Evolutionary conservation across 441 rosid genomes (phyloP), one percentile per base, ranked within the genome.

Genomic region (Arabidopsis lyrata): DNA sequence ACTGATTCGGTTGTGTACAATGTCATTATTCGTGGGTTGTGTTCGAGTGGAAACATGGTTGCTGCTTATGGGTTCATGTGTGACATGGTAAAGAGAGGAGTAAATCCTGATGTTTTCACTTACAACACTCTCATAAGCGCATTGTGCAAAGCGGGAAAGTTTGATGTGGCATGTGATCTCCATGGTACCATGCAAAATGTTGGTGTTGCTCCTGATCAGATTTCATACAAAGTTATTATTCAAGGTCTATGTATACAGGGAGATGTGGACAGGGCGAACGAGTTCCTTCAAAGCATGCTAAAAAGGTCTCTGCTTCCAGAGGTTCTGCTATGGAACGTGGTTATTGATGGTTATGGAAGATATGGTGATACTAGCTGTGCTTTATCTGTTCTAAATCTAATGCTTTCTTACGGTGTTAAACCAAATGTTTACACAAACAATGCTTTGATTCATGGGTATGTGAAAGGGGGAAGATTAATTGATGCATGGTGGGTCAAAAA

Each of bases 401-500:
- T 91, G 97, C 36, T 78, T 76, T 79, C 84, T 20, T 81, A 74
- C 56, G 91, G 88, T 66, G 85, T 89, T 71, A 47, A 35, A 22
- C 89, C 89, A 41, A 89, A 91, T 87, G 81, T 84, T 24, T 91
- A 78, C 81, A 91, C 97, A 50, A 83, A 72, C 75, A 89, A 91
- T 75, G 88, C 88, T 7, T 79, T 91, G 80, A 87, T 91, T 39
- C 81, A 64, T 78, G 88, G 89, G 54, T 83, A 63, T 52, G 76
- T 83, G 66, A 84, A 66, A 81, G 76, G 44, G 2, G 82, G 83
- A 80, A 80, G 79, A 27, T 31, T 80, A 38, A 45, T 31, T 36
- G 85, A 70, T 67, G 93, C 93, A 5, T 73, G 61, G 74, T 54
- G 47, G 66, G 62, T 89, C 3, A 87, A 74, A 84, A 73, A 76